A percentile compares a stretch with the other conserved stretches of the same genome.
Evolutionary conservation across 2,329 filamentous ascomycete species (phyloP).

Genomic region (Penicillium sp.): DNA sequence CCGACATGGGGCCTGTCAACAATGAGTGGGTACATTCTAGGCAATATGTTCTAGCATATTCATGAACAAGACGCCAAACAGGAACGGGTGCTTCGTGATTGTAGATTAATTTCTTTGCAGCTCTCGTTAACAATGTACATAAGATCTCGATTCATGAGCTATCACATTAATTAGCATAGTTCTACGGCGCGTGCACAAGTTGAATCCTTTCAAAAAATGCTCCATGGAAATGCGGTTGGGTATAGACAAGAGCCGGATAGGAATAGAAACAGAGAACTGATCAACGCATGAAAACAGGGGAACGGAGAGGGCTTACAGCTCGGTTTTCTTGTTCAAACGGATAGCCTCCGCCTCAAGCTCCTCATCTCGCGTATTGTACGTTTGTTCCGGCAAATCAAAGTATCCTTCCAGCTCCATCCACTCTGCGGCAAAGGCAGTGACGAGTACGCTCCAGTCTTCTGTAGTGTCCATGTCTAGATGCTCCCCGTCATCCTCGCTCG

Average conservation of each 20-base stretch:
- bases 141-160: constrained; percentile 1
- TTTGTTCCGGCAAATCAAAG: constrained; percentile 32
- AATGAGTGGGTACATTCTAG: constrained; percentile 49
- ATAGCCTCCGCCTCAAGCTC: constrained; percentile 14
- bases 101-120: background rate
- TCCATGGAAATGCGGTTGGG: background rate
- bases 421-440: constrained; percentile 81
- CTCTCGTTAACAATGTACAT: constrained; percentile 1
- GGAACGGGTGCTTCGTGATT: background rate
- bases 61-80: background rate
- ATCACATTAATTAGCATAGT: background rate
- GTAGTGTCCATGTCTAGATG: constrained; percentile 78
- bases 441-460: constrained; percentile 82
- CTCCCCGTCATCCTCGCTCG: constrained; percentile 74
- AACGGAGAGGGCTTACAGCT: constrained; percentile 40
- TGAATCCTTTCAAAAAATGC: background rate
- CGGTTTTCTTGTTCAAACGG: constrained; percentile 32
- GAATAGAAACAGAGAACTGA: background rate
- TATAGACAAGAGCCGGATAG: constrained; percentile 5
- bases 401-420: constrained; percentile 80
- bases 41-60: constrained; percentile 31
- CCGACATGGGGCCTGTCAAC: constrained; percentile 49
- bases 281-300: background rate
- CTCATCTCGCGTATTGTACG: constrained; percentile 4
- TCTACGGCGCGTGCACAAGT: background rate